Percentiles rank a stretch among this genome's conserved stretches.
These are phyloP conservation scores for Penicillium psychrofluorescens DNA, from an alignment of 495 filamentous ascomycete genomes.

Conservation along the genomic window DNA sequence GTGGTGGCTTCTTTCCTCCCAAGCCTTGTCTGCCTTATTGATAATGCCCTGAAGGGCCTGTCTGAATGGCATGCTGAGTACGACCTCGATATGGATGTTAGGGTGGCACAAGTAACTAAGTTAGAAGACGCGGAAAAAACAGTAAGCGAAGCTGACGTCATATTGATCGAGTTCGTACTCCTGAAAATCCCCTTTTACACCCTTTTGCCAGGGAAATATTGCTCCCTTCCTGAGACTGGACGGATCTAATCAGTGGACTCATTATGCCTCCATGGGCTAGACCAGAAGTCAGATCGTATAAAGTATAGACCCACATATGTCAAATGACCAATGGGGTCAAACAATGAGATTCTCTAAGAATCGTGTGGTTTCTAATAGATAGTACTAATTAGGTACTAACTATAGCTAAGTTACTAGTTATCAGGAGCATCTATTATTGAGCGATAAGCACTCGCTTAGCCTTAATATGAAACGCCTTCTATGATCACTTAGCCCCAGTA, in stretches of 20 bases:
- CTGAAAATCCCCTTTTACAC: conserved; percentile 1
- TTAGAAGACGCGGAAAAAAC: conserved; percentile 4
- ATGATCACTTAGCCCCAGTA: conserved; percentile 2
- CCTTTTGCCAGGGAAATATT: conserved; percentile 1
- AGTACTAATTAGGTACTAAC: too few species aligned
- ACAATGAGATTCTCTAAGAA: too few species aligned
- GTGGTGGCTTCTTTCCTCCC: conserved; percentile 13
- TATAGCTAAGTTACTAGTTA: too few species aligned
- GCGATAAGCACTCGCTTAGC: too few species aligned
- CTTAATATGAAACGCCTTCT: too few species aligned
- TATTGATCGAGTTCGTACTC: conserved; percentile 3
- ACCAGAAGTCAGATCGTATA: too few species aligned
- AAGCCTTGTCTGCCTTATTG: conserved; percentile 20
- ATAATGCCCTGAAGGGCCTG: conserved; percentile 18
- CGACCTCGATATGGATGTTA: conserved; percentile 5
- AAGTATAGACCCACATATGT: not conserved
- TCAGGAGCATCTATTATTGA: too few species aligned
- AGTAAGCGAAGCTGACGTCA: conserved; percentile 18
- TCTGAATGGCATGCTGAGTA: conserved; percentile 22
- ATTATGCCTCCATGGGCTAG: not conserved
- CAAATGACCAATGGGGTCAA: not conserved
- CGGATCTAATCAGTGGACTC: conserved; percentile 2
- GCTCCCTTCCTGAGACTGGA: conserved; percentile 1
- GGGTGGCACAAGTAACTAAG: conserved; percentile 1
- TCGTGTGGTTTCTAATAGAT: too few species aligned